phyloP scores from a whole-genome alignment of 139 green algal genomes.

The Choricystis sp. region DNA sequence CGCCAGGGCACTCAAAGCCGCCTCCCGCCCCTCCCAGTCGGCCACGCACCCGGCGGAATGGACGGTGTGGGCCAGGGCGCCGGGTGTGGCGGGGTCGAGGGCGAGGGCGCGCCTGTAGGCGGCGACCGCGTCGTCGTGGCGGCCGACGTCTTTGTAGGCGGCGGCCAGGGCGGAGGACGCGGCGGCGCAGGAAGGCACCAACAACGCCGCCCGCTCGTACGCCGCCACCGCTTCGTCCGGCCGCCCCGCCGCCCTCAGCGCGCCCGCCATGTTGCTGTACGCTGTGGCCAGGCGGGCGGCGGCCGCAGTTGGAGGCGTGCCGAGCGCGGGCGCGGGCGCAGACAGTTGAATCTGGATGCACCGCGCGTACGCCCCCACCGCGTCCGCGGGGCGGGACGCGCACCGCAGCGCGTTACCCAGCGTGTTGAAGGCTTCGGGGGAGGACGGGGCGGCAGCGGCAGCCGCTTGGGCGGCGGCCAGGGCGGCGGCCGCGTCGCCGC shows the following conservation, averaged over 20 bases:
- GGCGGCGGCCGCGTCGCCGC: constrained; percentile 43
- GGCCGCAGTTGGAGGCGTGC: no score
- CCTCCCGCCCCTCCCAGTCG: constrained; percentile 57
- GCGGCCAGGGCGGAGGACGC: constrained; percentile 56
- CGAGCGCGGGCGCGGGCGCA: no score
- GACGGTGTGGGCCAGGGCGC: constrained; percentile 69
- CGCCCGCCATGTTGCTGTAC: constrained; percentile 68
- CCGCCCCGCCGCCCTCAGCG: constrained; percentile 40
- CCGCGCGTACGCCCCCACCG: constrained; percentile 49
- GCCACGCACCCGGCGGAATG: constrained; percentile 75
- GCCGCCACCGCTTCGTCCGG: constrained; percentile 54
- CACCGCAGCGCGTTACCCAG: constrained; percentile 63
- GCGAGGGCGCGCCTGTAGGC: constrained; percentile 52
- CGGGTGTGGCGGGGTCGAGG: constrained; percentile 52
- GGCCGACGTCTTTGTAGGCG: constrained; percentile 54
- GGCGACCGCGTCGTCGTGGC: constrained; percentile 50
- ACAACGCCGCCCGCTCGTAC: constrained; percentile 58
- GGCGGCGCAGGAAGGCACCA: constrained; percentile 48
- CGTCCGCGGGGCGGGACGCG: constrained; percentile 38
- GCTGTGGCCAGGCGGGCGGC: constrained; percentile 37
- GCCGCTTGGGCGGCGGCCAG: constrained; percentile 49
- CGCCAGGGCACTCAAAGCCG: constrained; percentile 34
- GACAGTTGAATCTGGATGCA: constrained; percentile 68
- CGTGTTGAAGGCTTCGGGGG: constrained; percentile 72
- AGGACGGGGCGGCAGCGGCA: constrained; percentile 42